These are phyloP conservation scores for Dendrobium officinale DNA, from an alignment of 106 monocot genomes.

Conservation along the genomic window DNA sequence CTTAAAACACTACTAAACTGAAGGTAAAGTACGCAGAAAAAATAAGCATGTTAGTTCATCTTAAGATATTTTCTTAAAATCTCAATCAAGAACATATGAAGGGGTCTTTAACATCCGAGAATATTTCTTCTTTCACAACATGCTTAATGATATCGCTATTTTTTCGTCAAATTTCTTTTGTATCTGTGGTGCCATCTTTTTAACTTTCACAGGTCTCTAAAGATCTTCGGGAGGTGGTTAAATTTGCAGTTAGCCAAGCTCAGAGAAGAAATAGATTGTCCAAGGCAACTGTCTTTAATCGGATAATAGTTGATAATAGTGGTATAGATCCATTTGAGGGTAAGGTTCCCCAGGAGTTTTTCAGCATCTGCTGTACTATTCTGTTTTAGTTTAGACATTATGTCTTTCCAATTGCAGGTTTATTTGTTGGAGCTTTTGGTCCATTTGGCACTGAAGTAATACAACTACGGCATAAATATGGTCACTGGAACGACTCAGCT, in stretches of 20 bases:
- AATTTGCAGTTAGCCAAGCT: slow-evolving; percentile 69
- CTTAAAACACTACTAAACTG: no score
- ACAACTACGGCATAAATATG: slow-evolving; percentile 73
- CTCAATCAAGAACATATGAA: no score
- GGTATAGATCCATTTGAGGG: slow-evolving; percentile 81
- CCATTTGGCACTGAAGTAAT: slow-evolving; percentile 85
- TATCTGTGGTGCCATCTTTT: slow-evolving; percentile 1
- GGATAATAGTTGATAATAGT: slow-evolving; percentile 44
- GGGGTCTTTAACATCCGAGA: no score
- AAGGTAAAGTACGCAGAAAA: no score
- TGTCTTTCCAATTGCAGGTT: slow-evolving; percentile 30
- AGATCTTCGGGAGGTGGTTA: slow-evolving; percentile 67
- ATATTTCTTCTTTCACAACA: no score
- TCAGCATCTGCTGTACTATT: neutral
- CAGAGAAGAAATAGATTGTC: slow-evolving; percentile 55
- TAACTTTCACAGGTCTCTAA: slow-evolving; percentile 39
- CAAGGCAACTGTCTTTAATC: slow-evolving; percentile 55
- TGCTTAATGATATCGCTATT: no score
- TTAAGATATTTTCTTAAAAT: no score
- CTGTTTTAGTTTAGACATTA: neutral
- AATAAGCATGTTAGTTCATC: no score
- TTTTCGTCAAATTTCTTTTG: neutral
- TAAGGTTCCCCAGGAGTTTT: slow-evolving; percentile 8
- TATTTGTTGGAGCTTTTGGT: slow-evolving; percentile 89
- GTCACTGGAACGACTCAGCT: slow-evolving; percentile 58